These are phyloP conservation scores for Coccomyxa sp. DNA, from an alignment of 139 green algal species.

Conservation along the genomic window DNA sequence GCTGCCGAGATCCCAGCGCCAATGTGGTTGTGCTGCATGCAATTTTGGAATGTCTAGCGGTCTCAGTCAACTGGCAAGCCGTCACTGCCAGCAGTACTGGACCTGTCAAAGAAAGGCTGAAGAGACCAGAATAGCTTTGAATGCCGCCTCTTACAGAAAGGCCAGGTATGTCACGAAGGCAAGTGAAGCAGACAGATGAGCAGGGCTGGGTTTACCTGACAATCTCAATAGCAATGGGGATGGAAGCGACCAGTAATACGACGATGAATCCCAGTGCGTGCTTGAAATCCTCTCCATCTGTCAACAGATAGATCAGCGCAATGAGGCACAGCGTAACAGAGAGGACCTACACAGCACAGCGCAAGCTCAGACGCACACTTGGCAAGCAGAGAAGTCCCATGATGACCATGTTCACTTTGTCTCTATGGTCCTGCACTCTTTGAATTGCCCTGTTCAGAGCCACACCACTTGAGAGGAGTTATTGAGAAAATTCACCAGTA, in stretches of 20 bases:
- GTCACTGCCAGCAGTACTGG: no score
- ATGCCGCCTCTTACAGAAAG: no score
- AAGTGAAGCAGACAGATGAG: no score
- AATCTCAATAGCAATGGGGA: constrained; percentile 91
- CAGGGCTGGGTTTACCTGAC: constrained; percentile 37
- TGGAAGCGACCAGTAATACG: constrained; percentile 87
- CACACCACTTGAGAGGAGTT: no score
- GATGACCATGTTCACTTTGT: no score
- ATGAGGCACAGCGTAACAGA: not conserved
- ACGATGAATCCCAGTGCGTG: constrained; percentile 81
- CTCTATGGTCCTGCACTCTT: no score
- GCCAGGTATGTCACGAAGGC: no score
- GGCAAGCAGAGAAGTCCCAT: not conserved
- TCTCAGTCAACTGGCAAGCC: no score
- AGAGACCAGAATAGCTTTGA: no score
- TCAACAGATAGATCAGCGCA: constrained; percentile 31
- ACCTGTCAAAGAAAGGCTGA: no score
- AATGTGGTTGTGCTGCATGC: constrained; percentile 47
- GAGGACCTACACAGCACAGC: not conserved
- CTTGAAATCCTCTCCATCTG: constrained; percentile 24
- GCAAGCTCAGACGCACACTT: not conserved
- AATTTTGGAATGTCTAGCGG: no score
- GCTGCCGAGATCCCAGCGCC: constrained; percentile 76
- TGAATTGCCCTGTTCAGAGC: no score
- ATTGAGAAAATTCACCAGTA: not conserved